These are phyloP conservation scores for Zygnema cylindricum DNA, from an alignment of 139 green algal genomes.

Conservation along the genomic window DNA sequence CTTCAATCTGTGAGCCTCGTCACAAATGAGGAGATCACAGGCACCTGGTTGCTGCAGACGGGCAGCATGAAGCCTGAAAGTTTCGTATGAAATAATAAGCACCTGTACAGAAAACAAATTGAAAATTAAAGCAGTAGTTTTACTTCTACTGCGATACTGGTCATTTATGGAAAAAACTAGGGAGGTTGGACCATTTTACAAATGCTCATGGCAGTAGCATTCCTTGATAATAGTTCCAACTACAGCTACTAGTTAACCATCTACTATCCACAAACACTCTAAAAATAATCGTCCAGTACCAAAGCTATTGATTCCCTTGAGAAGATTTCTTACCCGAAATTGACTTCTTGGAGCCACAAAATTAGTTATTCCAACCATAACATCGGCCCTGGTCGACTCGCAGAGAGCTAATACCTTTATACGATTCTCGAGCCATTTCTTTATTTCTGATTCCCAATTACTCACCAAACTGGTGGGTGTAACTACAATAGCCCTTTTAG, in stretches of 20 bases:
- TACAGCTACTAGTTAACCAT: no score
- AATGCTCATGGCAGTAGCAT: no score
- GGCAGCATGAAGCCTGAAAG: constrained; percentile 89
- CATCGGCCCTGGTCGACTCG: constrained; percentile 87
- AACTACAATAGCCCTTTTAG: constrained; percentile 88
- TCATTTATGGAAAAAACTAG: no score
- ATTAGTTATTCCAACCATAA: constrained; percentile 74
- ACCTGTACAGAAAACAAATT: constrained; percentile 60
- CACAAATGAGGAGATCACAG: constrained; percentile 97
- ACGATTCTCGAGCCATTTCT: constrained; percentile 92
- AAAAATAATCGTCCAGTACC: no score
- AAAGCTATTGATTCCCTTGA: no score
- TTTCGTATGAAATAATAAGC: constrained; percentile 92
- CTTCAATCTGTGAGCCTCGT: constrained; percentile 98
- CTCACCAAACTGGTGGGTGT: constrained; percentile 95
- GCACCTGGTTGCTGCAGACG: constrained; percentile 68
- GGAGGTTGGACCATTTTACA: no score
- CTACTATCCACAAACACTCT: no score
- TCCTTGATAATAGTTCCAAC: no score
- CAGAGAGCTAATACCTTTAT: constrained; percentile 83
- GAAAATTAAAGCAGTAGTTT: no score
- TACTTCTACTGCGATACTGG: no score
- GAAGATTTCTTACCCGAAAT: constrained; percentile 41
- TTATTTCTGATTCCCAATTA: constrained; percentile 96
- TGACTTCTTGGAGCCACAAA: constrained; percentile 53